These are phyloP conservation scores for Knoxia roxburghii DNA, from an alignment of 257 asterid genomes.

Conservation along the genomic window DNA sequence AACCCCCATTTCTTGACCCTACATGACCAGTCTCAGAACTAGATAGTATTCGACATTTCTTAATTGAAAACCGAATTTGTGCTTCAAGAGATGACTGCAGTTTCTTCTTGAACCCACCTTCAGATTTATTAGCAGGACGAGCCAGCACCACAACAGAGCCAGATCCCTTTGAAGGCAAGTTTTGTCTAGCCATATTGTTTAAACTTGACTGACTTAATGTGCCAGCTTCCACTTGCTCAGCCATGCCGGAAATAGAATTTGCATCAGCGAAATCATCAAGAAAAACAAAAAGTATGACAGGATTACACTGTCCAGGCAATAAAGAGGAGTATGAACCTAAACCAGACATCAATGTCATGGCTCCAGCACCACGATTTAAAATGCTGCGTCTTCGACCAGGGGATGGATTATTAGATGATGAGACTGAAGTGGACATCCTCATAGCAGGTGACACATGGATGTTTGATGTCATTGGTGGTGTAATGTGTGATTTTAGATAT, in stretches of 20 bases:
- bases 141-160: conserved; percentile 77
- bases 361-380: conserved; percentile 56
- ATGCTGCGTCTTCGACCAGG: conserved; percentile 64
- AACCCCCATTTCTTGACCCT: conserved; percentile 52
- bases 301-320: conserved; percentile 89
- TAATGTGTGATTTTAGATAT: conserved; percentile 48
- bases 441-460: conserved; percentile 49
- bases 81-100: conserved; percentile 95
- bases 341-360: conserved; percentile 57
- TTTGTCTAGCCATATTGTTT: conserved; percentile 42
- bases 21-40: conserved; percentile 56
- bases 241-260: conserved; percentile 38
- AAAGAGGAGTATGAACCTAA: conserved; percentile 73
- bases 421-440: conserved; percentile 34
- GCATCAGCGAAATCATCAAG: conserved; percentile 71
- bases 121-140: conserved; percentile 64
- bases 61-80: conserved; percentile 83
- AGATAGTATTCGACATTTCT: conserved; percentile 84
- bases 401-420: conserved; percentile 53
- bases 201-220: conserved; percentile 33
- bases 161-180: conserved; percentile 58
- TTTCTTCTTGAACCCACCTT: conserved; percentile 67
- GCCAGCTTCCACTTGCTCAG: conserved; percentile 51
- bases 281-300: conserved; percentile 80
- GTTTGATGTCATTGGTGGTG: conserved; percentile 35